Evolutionary conservation across 2,329 filamentous ascomycete species (phyloP).

Genomic region (Chrysoporthe puriensis): DNA sequence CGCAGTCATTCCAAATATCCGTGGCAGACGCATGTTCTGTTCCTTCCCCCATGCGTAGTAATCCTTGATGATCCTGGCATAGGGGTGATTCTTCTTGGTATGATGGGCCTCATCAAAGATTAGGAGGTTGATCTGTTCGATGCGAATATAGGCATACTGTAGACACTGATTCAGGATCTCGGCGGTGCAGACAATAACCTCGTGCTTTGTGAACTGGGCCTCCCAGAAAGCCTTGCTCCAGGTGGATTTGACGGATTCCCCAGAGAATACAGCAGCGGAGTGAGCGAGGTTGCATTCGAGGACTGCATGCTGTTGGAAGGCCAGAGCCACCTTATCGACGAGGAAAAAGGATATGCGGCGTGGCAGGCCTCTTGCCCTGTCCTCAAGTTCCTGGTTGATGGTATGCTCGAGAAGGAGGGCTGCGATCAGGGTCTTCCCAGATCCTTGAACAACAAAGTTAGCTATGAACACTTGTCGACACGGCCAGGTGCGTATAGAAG

Average conservation of each 20-base stretch:
- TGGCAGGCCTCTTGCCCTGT: constrained; percentile 61
- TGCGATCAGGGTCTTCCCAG: constrained; percentile 95
- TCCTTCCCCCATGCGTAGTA: constrained; percentile 63
- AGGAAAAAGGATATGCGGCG: constrained; percentile 82
- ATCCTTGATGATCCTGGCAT: constrained; percentile 86
- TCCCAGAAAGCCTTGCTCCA: constrained; percentile 53
- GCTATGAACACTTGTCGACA: neutral
- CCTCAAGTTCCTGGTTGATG: constrained; percentile 76
- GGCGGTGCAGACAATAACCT: constrained; percentile 90
- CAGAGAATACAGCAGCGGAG: constrained; percentile 73
- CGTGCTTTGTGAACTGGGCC: constrained; percentile 62
- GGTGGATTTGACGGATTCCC: constrained; percentile 59
- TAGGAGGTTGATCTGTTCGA: constrained; percentile 83
- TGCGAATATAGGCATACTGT: constrained; percentile 76
- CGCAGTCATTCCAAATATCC: constrained; percentile 94
- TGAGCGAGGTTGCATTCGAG: constrained; percentile 81
- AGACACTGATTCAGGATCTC: constrained; percentile 82
- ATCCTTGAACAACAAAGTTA: constrained; percentile 56
- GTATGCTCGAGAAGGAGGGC: constrained; percentile 79
- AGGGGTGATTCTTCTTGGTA: constrained; percentile 90
- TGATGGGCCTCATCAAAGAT: constrained; percentile 98
- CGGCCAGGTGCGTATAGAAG: neutral
- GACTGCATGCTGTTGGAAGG: constrained; percentile 86
- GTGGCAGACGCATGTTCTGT: constrained; percentile 55
- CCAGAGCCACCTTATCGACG: constrained; percentile 86